Conservation (phyloP, 176 grass and related monocot genomes). For the Aegilops longissima region DNA sequence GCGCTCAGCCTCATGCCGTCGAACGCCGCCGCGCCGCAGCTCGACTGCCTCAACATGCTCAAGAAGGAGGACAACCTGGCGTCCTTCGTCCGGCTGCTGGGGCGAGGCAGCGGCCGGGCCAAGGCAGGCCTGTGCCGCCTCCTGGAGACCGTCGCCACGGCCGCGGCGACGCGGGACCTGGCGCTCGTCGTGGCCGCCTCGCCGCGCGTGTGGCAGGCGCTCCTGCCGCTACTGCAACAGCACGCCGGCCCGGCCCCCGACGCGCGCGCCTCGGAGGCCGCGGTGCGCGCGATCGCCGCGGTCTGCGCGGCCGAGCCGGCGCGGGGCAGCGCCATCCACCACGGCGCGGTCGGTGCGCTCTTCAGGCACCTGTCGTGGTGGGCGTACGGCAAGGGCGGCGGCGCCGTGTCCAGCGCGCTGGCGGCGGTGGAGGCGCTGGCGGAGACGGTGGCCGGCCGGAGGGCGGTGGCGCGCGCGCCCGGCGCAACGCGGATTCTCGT, state of each 20-base stretch:
- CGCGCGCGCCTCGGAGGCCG: slow-evolving; percentile 36
- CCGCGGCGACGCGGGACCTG: slow-evolving; percentile 47
- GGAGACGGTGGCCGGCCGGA: slow-evolving; percentile 42
- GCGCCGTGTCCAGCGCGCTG: slow-evolving; percentile 36
- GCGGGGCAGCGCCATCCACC: slow-evolving; percentile 47
- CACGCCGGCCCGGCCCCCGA: slow-evolving; percentile 19
- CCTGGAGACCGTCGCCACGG: slow-evolving; percentile 60
- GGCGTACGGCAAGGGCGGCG: slow-evolving; percentile 21
- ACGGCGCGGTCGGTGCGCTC: slow-evolving; percentile 58
- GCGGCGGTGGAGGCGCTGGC: slow-evolving; percentile 57
- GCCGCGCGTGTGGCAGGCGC: slow-evolving; percentile 46
- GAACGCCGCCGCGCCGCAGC: slow-evolving; percentile 29
- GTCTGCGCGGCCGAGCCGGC: slow-evolving; percentile 50
- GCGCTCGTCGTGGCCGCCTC: slow-evolving; percentile 42
- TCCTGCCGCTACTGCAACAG: slow-evolving; percentile 43
- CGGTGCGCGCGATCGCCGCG: slow-evolving; percentile 50
- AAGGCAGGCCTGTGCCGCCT: slow-evolving; percentile 58
- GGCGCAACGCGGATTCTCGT: slow-evolving; percentile 56
- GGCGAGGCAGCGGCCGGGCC: slow-evolving; percentile 37
- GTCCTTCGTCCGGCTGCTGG: slow-evolving; percentile 53
- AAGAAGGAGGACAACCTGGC: slow-evolving; percentile 42
- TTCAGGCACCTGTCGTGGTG: slow-evolving; percentile 51
- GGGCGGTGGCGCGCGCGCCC: slow-evolving; percentile 27
- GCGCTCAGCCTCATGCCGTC: slow-evolving; percentile 52
- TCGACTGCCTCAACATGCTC: slow-evolving; percentile 71